Evolutionary conservation across 495 filamentous ascomycete genomes (phyloP), one percentile per base, ranked within the genome.

Genomic region (Pseudoneurospora amorphoporcata): DNA sequence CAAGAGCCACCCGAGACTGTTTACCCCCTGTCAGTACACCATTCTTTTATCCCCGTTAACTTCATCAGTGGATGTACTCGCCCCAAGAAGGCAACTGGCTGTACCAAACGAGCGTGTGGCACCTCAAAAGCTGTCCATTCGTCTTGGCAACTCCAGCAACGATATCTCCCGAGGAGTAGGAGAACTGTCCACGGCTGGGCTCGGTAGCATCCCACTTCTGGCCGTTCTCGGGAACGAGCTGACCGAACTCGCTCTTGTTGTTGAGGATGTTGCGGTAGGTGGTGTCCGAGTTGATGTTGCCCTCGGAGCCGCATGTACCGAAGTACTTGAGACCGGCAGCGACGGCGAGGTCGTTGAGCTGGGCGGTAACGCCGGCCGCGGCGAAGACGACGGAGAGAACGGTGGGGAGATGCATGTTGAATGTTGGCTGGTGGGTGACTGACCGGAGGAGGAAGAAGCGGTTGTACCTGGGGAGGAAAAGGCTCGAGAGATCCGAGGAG

Each of bases 61-160:
- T 19, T 53, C 19, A 29, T 53, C 3, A 9, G 23, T 29, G 40
- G 7, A 70, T n/a, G 9, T 7, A 70, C 75, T 39, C 35, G 79
- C 85, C 84, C 87, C 87, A 90, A 68, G 69, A 81, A 12, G 90
- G 87, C 8, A 91, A 78, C 73, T 92, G 88, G 45, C 79, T 83
- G 77, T 90, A 79, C 89, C 87, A 92, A 5, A 89, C 85, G n/a
- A 90, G 79, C 9, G 85, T 88, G 76, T 91, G 88, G 72, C 88
- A 90, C 39, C 88, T 77, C 47, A 90, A 74, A 23, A 82, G 76
- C 79, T 90, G 86, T 47, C 83, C 83, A 71, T 89, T 88, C n/a
- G 69, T 73, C 73, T 82, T 78, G 4, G 89, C 87, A 39, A 86
- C 76, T 69, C 83, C 75, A 23, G 85, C 81, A 74, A 89, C 81